Evolutionary conservation across 179 eudicot species (phyloP).

Genomic region (Silene noctiflora): DNA sequence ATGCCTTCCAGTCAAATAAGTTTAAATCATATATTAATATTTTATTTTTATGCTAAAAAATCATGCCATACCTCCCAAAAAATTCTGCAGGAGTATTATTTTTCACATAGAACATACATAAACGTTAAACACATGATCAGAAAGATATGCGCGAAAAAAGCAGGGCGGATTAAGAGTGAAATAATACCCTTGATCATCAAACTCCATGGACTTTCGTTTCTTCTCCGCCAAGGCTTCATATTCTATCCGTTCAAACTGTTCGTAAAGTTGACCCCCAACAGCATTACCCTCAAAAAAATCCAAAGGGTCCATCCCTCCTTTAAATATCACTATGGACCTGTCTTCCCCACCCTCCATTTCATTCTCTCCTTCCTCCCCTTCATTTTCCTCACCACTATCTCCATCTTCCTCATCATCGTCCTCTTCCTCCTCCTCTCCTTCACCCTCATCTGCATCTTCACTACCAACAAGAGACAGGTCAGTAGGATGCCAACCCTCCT

Average conservation of each 20-base stretch:
- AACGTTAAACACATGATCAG: neutral
- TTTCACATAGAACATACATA: neutral
- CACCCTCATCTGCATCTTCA: conserved; percentile 20
- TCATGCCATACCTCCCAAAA: too few species aligned
- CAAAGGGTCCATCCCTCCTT: conserved; percentile 60
- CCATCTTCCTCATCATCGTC: conserved; percentile 29
- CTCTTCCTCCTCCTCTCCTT: conserved; percentile 22
- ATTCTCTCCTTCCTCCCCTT: conserved; percentile 28
- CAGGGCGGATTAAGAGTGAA: neutral
- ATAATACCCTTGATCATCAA: conserved; percentile 34
- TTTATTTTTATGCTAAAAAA: too few species aligned
- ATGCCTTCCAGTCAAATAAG: neutral
- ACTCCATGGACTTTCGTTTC: conserved; percentile 29
- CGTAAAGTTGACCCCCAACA: conserved; percentile 45
- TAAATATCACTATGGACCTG: conserved; percentile 37
- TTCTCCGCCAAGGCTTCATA: conserved; percentile 61
- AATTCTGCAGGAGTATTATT: neutral
- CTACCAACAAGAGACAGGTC: neutral
- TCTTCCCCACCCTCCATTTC: conserved; percentile 39
- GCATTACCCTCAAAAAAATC: conserved; percentile 46
- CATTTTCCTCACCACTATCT: conserved; percentile 32
- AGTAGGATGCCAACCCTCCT: conserved; percentile 20
- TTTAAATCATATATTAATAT: too few species aligned
- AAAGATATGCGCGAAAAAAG: neutral
- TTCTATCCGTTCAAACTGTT: conserved; percentile 57